A percentile compares a stretch with the other conserved stretches of the same genome.
These are phyloP conservation scores for Diutina mesorugosa DNA, from an alignment of 1,139 yeast species.

Conservation along the genomic window DNA sequence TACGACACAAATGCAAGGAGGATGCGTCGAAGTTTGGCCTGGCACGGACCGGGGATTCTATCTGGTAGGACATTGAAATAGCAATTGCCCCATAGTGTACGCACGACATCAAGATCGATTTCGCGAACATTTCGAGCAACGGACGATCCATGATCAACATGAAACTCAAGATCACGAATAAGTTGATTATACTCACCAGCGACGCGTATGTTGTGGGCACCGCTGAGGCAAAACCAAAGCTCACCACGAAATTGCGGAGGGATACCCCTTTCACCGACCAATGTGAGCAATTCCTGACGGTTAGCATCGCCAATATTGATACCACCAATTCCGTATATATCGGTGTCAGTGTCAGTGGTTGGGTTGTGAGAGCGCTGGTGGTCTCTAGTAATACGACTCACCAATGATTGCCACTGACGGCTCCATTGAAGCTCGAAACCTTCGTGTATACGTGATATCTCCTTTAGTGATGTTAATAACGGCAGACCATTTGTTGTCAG, in stretches of 20 bases:
- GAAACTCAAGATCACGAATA: slow-evolving; percentile 5
- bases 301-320: not conserved
- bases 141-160: slow-evolving; percentile 3
- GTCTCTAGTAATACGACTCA: not conserved
- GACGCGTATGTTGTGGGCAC: slow-evolving; percentile 30
- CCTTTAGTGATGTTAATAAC: not conserved
- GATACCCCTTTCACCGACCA: slow-evolving; percentile 31
- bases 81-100: slow-evolving; percentile 45
- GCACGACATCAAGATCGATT: slow-evolving; percentile 39
- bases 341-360: not conserved
- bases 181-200: slow-evolving; percentile 38
- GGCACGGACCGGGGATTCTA: slow-evolving; percentile 42
- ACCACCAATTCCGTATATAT: not conserved
- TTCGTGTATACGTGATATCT: not conserved
- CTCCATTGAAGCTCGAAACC: not conserved
- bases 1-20: slow-evolving; percentile 41
- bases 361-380: not conserved
- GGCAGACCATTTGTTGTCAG: not conserved
- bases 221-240: slow-evolving; percentile 44
- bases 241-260: slow-evolving; percentile 35
- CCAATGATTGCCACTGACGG: not conserved
- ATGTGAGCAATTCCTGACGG: not conserved
- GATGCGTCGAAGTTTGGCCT: slow-evolving; percentile 32
- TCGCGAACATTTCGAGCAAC: slow-evolving; percentile 26
- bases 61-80: slow-evolving; percentile 27